Evolutionary conservation across 2,329 filamentous ascomycete genomes (phyloP).

Genomic region (Fonsecaea multimorphosa): DNA sequence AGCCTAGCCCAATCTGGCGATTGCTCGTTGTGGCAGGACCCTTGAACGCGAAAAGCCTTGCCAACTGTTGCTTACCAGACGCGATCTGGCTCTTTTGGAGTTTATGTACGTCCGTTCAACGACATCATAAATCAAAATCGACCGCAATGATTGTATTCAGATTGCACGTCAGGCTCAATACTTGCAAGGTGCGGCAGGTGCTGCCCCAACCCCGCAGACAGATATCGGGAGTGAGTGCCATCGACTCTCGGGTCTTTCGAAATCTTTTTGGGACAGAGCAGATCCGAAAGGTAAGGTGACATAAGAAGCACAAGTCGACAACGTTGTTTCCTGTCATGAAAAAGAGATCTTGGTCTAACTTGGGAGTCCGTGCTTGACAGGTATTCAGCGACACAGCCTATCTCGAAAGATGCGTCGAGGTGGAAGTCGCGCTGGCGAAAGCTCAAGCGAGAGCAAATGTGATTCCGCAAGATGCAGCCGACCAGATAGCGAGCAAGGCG

Average conservation of each 20-base stretch:
- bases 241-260: constrained; percentile 41
- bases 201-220: not conserved
- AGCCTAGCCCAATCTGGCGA: not conserved
- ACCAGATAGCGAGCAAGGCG: not conserved
- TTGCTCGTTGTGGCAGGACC: too few relatives aligned
- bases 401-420: constrained; percentile 33
- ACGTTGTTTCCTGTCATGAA: too few relatives aligned
- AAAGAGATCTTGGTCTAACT: not conserved
- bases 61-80: not conserved
- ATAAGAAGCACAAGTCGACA: too few relatives aligned
- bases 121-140: not conserved
- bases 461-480: constrained; percentile 29
- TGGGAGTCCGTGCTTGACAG: not conserved
- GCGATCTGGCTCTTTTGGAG: not conserved
- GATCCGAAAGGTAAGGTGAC: constrained; percentile 29
- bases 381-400: constrained; percentile 41
- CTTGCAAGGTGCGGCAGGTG: not conserved
- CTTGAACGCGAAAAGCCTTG: not conserved
- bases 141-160: not conserved
- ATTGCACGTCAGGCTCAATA: not conserved
- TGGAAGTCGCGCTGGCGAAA: constrained; percentile 39
- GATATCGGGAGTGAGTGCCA: not conserved
- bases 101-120: not conserved
- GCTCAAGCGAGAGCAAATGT: constrained; percentile 37
- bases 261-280: constrained; percentile 41